Conservation (phyloP, 2,329 filamentous ascomycete species). For the Pseudocercospora macadamiae region DNA sequence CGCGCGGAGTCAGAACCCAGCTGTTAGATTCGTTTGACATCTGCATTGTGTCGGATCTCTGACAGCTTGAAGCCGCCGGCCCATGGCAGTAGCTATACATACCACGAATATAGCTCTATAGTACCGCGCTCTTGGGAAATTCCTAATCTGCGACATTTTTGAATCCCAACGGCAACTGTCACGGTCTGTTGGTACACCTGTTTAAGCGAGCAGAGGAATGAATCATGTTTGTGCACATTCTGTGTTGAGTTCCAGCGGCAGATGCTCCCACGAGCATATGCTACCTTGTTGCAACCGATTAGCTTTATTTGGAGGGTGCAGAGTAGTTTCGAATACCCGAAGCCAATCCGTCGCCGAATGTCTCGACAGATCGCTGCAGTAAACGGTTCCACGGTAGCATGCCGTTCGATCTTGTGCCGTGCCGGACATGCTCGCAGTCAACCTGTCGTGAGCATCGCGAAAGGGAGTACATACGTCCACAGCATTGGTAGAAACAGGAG, state of each 20-base stretch:
- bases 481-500: neutral
- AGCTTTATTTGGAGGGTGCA: neutral
- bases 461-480: slow-evolving; percentile 14
- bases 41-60: neutral
- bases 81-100: neutral
- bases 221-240: neutral
- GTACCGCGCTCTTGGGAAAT: neutral
- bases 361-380: neutral
- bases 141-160: neutral
- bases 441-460: slow-evolving; percentile 2
- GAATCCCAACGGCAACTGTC: neutral
- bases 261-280: neutral
- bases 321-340: neutral
- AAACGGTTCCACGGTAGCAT: slow-evolving; percentile 6
- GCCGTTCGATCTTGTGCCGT: slow-evolving; percentile 7
- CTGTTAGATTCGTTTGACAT: slow-evolving; percentile 4
- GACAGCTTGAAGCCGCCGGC: slow-evolving; percentile 5
- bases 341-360: slow-evolving; percentile 5
- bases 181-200: neutral
- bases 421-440: slow-evolving; percentile 17
- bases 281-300: neutral
- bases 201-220: neutral
- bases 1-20: slow-evolving; percentile 4
- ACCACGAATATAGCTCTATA: neutral
- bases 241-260: neutral